Percentiles rank a stretch among this genome's conserved stretches.
Conservation (phyloP, 2,329 filamentous ascomycete genomes). For the Anthostomella pinea region DNA sequence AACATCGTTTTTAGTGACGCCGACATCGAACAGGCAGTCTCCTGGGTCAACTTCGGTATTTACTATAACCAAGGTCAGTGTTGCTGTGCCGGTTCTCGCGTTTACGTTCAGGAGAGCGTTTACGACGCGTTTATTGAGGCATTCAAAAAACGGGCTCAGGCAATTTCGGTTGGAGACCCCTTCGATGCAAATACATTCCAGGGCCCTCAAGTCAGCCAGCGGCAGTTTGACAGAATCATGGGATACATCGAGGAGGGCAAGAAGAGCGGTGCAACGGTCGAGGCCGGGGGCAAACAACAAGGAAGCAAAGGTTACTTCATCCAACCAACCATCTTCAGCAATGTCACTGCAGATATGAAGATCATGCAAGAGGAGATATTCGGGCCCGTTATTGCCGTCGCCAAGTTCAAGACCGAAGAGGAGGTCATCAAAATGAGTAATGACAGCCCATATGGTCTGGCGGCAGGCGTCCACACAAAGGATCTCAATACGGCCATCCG, state of each 20-base stretch:
- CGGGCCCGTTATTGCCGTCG: constrained; percentile 33
- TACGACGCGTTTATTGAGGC: constrained; percentile 2
- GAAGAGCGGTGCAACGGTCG: constrained; percentile 2
- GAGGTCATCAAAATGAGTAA: constrained; percentile 62
- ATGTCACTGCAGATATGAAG: constrained; percentile 7
- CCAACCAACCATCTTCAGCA: constrained; percentile 13
- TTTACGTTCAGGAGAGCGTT: constrained; percentile 63
- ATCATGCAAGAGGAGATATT: constrained; percentile 20
- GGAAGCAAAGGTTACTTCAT: constrained; percentile 14
- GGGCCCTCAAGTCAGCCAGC: constrained; percentile 3
- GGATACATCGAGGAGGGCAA: constrained; percentile 2
- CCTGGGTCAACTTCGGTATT: constrained; percentile 48
- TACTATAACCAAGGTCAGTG: constrained; percentile 30
- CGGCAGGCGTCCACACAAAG: constrained; percentile 61
- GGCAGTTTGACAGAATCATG: constrained; percentile 3
- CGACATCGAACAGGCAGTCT: constrained; percentile 54
- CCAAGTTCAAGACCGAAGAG: constrained; percentile 65
- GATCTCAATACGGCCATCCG: constrained; percentile 40
- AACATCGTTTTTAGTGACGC: constrained; percentile 58
- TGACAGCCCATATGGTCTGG: constrained; percentile 61
- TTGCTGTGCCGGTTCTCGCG: no score
- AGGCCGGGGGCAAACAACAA: not conserved
- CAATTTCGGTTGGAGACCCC: constrained; percentile 23
- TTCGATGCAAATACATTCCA: constrained; percentile 5
- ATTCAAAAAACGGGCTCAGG: no score